phyloP scores from a whole-genome alignment of 768 basidiomycete genomes.

The Termitomyces sp. region DNA sequence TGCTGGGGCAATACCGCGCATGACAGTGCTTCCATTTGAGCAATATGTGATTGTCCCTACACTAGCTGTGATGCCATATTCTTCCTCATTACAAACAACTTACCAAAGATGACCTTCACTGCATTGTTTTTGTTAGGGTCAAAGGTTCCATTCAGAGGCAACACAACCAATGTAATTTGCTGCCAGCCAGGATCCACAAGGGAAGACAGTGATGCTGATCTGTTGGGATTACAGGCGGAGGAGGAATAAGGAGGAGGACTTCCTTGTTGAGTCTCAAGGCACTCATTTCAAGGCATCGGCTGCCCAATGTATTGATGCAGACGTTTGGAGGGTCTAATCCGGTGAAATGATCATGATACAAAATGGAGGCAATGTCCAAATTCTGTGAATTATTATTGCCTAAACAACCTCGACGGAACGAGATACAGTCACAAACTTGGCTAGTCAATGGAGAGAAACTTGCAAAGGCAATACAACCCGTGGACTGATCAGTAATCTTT shows the following conservation, averaged over 20 bases:
- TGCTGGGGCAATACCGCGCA: background rate
- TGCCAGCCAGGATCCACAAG: background rate
- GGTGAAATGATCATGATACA: no score
- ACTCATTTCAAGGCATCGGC: background rate
- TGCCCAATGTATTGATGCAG: background rate
- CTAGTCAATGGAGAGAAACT: background rate
- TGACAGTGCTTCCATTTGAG: background rate
- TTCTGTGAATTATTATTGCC: background rate
- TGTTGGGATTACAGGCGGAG: no score
- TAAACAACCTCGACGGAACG: background rate
- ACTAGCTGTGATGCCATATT: background rate
- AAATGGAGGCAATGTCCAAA: no score
- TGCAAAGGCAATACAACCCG: background rate
- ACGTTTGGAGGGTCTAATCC: no score
- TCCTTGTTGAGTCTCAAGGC: background rate
- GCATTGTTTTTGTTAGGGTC: background rate
- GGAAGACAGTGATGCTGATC: background rate
- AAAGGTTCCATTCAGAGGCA: background rate
- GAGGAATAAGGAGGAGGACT: background rate
- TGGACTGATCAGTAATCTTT: background rate
- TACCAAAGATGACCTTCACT: no score
- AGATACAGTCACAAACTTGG: background rate
- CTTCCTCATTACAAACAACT: background rate
- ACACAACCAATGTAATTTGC: background rate
- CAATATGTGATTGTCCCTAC: background rate